phyloP scores from a whole-genome alignment of 805 yeast species.

The Hanseniaspora thailandica region DNA sequence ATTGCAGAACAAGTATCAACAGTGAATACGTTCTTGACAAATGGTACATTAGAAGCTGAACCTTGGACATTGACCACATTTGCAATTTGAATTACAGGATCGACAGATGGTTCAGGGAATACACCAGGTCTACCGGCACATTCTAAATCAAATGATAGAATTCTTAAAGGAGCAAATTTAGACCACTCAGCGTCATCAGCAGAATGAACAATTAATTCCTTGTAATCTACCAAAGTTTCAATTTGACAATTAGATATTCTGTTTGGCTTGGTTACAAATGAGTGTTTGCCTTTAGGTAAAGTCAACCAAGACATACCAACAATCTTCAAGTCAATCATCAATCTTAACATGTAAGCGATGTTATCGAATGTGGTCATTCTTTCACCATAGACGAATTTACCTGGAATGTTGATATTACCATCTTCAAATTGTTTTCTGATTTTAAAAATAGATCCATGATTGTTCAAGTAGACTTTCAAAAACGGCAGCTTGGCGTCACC shows the following conservation, averaged over 20 bases:
- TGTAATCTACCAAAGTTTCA: constrained; percentile 61
- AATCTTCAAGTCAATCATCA: constrained; percentile 86
- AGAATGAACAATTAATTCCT: constrained; percentile 62
- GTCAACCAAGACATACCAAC: constrained; percentile 98
- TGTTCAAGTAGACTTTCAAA: constrained; percentile 56
- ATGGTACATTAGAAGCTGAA: constrained; percentile 54
- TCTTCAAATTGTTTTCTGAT: constrained; percentile 73
- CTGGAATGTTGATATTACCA: constrained; percentile 59
- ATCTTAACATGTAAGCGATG: constrained; percentile 68
- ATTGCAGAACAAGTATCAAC: constrained; percentile 84
- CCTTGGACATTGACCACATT: constrained; percentile 83
- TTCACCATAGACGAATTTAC: constrained; percentile 42
- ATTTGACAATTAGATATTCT: constrained; percentile 71
- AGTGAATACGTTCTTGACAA: constrained; percentile 88
- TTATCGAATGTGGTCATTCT: constrained; percentile 76
- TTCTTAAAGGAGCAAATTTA: constrained; percentile 83
- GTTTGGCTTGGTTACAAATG: constrained; percentile 29
- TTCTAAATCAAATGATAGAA: constrained; percentile 91
- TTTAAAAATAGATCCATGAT: constrained; percentile 54
- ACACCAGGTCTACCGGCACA: constrained; percentile 97
- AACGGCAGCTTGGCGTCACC: constrained; percentile 71
- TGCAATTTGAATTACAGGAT: constrained; percentile 94
- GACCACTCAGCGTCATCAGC: constrained; percentile 84
- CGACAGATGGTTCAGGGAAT: constrained; percentile 88
- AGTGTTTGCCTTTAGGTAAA: constrained; percentile 63